Evolutionary conservation across 2,329 filamentous ascomycete species (phyloP), one percentile per base, ranked within the genome.

Genomic region (Cordyceps farinosa): DNA sequence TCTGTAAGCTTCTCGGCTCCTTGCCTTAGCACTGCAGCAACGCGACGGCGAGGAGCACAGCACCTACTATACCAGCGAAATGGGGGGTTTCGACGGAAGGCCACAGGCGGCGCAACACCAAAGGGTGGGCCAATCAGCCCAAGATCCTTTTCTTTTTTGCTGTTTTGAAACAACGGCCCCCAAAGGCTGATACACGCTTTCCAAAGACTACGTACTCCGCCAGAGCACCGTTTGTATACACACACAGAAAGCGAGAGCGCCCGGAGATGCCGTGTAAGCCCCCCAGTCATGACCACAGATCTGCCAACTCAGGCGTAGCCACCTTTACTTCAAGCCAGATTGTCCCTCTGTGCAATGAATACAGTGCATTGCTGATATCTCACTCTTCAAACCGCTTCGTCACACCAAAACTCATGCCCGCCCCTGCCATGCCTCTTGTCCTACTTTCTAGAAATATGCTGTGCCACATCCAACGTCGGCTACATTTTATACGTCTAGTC

Each of bases 201-300:
- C 2, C 17, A 42, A 2, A n/a, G n/a, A 27, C 27, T 36, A 29
- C 15, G 8, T 22, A 36, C 34, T 22, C 47, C 27, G 36, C 17
- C 22, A 50, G 3, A 40, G 42, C 13, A 29, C 36, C 10, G 42
- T 38, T 29, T 48, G 44, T 10, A 36, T 13, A 17, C 17, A 52
- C n/a, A 36, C 22, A 17, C 17, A 52, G 17, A 51, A 22, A 22
- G 22, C 22, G 22, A 22, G 22, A 22, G 22, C 22, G 45, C 29
- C 38, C 57, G 57, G 57, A 34, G 47, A 60, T 15, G 57, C 57
- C 57, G 57, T 52, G 56, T n/a, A 22, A 60, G 57, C 47, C 48
- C 22, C 36, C n/a, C 22, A 29, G 10, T 5, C 29, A 22, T 29
- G 22, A 10, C 9, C 34, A 52, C 57, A n/a, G 22, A 27, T 10